Conservation (phyloP, 768 basidiomycete genomes). For the Coprinopsis strossmayeri region DNA sequence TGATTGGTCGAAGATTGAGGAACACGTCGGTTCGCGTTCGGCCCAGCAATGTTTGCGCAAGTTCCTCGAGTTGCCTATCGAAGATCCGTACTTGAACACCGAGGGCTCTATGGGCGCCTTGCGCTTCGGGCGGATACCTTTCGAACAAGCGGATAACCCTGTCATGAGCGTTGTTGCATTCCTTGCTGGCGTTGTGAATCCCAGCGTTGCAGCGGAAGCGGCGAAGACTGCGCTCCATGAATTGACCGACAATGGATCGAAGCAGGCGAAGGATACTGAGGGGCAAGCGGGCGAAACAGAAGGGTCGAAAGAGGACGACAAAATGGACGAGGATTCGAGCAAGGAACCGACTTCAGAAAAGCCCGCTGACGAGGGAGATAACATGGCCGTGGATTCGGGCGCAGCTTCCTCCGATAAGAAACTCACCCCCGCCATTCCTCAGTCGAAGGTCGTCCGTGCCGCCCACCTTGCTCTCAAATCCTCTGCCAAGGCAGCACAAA, state of each 20-base stretch:
- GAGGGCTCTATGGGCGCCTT: slow-evolving; percentile 74
- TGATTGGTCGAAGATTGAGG: slow-evolving; percentile 89
- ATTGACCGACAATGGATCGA: slow-evolving; percentile 56
- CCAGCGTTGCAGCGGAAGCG: slow-evolving; percentile 87
- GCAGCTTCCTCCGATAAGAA: slow-evolving; percentile 21
- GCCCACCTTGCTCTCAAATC: slow-evolving; percentile 85
- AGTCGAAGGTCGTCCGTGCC: slow-evolving; percentile 73
- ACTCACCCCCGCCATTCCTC: slow-evolving; percentile 42
- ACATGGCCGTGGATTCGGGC: slow-evolving; percentile 29
- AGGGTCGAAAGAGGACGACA: slow-evolving; percentile 32
- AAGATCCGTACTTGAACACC: slow-evolving; percentile 82
- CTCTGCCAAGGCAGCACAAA: slow-evolving; percentile 77
- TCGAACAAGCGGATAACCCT: slow-evolving; percentile 93
- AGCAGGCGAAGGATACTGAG: slow-evolving; percentile 24
- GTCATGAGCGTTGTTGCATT: slow-evolving; percentile 99
- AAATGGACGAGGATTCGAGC: slow-evolving; percentile 39
- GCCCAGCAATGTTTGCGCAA: slow-evolving; percentile 94
- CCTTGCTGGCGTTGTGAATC: slow-evolving; percentile 86
- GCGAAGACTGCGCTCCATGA: slow-evolving; percentile 87
- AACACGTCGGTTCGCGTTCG: slow-evolving; percentile 87
- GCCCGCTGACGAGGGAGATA: slow-evolving; percentile 17
- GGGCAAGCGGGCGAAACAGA: slow-evolving; percentile 18
- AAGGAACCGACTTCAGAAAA: slow-evolving; percentile 17
- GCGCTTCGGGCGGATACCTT: slow-evolving; percentile 75
- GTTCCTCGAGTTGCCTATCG: slow-evolving; percentile 94